These are phyloP conservation scores for Phoma sp. DNA, from an alignment of 2,329 filamentous ascomycete genomes.

Conservation along the genomic window DNA sequence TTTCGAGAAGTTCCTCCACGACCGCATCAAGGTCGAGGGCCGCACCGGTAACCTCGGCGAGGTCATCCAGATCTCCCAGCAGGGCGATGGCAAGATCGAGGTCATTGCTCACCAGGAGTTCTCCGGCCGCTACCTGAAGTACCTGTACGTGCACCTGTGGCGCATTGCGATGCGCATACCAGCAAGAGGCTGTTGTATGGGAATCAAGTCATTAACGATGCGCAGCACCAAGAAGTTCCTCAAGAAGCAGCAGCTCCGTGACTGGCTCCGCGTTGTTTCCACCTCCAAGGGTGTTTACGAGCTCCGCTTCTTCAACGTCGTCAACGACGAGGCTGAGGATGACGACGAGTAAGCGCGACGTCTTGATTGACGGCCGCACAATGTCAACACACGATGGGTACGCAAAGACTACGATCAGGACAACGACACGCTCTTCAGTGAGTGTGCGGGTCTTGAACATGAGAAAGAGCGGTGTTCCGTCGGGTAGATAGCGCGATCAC, in stretches of 20 bases:
- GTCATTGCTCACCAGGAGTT: slow-evolving; percentile 97
- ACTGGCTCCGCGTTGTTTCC: slow-evolving; percentile 99
- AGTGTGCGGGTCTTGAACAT: slow-evolving; percentile 25
- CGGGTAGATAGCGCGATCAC: slow-evolving; percentile 42
- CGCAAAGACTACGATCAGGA: slow-evolving; percentile 4
- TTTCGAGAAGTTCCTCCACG: slow-evolving; percentile 99
- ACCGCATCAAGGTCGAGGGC: slow-evolving; percentile 99
- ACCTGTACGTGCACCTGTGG: slow-evolving; percentile 72
- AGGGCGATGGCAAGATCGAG: slow-evolving; percentile 97
- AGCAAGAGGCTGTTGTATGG: neutral
- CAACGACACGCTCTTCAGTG: slow-evolving; percentile 16
- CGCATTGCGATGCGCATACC: neutral
- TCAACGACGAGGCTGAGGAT: slow-evolving; percentile 96
- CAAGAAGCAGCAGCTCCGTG: slow-evolving; percentile 99
- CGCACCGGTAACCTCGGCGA: slow-evolving; percentile 98
- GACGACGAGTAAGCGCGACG: slow-evolving; percentile 85
- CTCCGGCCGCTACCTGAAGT: slow-evolving; percentile 99
- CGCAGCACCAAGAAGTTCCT: slow-evolving; percentile 99
- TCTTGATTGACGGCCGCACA: slow-evolving; percentile 14
- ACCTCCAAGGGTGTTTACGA: slow-evolving; percentile 99
- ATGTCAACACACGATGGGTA: slow-evolving; percentile 14
- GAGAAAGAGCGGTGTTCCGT: slow-evolving; percentile 28
- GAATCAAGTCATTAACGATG: slow-evolving; percentile 19
- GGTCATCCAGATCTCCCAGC: slow-evolving; percentile 85
- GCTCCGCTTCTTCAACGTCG: slow-evolving; percentile 99